A percentile compares a stretch with the other conserved stretches of the same genome.
phyloP scores from a whole-genome alignment of 1,139 yeast genomes.

The Candida albicans region DNA sequence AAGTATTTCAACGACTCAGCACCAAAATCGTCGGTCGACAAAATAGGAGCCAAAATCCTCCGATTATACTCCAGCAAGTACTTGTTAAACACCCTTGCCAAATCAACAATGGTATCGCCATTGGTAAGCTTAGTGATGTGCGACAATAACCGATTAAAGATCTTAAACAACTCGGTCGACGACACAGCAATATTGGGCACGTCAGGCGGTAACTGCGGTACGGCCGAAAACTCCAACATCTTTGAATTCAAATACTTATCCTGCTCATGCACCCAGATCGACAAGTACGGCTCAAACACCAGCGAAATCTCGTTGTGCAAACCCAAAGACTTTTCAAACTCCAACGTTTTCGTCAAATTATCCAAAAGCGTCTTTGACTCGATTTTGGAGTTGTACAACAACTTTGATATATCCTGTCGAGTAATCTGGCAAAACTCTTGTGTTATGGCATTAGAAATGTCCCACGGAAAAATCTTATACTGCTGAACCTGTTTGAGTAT shows the following conservation, averaged over 20 bases:
- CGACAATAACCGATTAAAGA: slow-evolving; percentile 67
- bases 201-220: slow-evolving; percentile 44
- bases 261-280: slow-evolving; percentile 87
- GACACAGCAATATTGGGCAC: slow-evolving; percentile 71
- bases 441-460: slow-evolving; percentile 61
- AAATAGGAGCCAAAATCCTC: slow-evolving; percentile 57
- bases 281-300: slow-evolving; percentile 82
- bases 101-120: slow-evolving; percentile 63
- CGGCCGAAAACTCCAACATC: slow-evolving; percentile 58
- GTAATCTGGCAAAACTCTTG: slow-evolving; percentile 69
- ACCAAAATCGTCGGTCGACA: slow-evolving; percentile 42
- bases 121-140: slow-evolving; percentile 77
- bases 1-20: slow-evolving; percentile 65
- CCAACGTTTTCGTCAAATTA: slow-evolving; percentile 41
- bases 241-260: slow-evolving; percentile 62
- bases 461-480: slow-evolving; percentile 74
- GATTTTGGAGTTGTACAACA: slow-evolving; percentile 26
- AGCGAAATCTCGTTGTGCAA: slow-evolving; percentile 60
- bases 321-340: slow-evolving; percentile 69
- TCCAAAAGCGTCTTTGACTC: slow-evolving; percentile 61
- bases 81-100: slow-evolving; percentile 65
- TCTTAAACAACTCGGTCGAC: slow-evolving; percentile 81
- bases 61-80: slow-evolving; percentile 67
- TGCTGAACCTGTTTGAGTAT: slow-evolving; percentile 60
- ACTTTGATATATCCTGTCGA: slow-evolving; percentile 54